Percentiles rank a stretch among this genome's conserved stretches.
phyloP scores from a whole-genome alignment of 1,139 yeast genomes.

The Suhomyces guaymorum region DNA sequence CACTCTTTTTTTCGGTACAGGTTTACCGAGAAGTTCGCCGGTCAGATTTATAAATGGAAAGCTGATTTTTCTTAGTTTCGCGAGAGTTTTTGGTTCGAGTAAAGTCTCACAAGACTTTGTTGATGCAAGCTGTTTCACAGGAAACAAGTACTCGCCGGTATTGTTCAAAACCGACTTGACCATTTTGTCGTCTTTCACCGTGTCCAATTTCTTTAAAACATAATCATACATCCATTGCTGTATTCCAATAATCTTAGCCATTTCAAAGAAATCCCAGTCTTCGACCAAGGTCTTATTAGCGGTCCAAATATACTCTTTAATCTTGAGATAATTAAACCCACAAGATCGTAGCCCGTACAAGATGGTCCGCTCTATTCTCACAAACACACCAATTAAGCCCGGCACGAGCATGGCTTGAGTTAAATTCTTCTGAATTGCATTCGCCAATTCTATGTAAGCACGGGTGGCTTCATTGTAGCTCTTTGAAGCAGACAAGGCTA shows the following conservation, averaged over 20 bases:
- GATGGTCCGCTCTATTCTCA: slow-evolving; percentile 2
- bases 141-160: slow-evolving; percentile 27
- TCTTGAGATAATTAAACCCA: slow-evolving; percentile 1
- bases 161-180: slow-evolving; percentile 32
- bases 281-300: slow-evolving; percentile 21
- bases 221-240: slow-evolving; percentile 41
- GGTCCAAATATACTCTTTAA: slow-evolving; percentile 5
- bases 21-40: slow-evolving; percentile 20
- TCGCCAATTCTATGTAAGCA: slow-evolving; percentile 4
- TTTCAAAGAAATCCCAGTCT: slow-evolving; percentile 30
- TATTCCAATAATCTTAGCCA: slow-evolving; percentile 46
- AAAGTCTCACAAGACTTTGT: slow-evolving; percentile 28
- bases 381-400: slow-evolving; percentile 45
- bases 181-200: slow-evolving; percentile 33
- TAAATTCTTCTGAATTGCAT: slow-evolving; percentile 17
- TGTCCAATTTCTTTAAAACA: slow-evolving; percentile 22
- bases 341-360: background rate
- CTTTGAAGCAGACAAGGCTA: slow-evolving; percentile 40
- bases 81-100: slow-evolving; percentile 15
- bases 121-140: slow-evolving; percentile 38
- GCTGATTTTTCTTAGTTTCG: background rate
- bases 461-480: slow-evolving; percentile 3
- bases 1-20: slow-evolving; percentile 17
- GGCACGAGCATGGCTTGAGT: slow-evolving; percentile 31
- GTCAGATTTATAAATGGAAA: slow-evolving; percentile 1